Base-by-base conservation (phyloP, 2,329 filamentous ascomycete species). In the Neophaeococcomyces mojaviensis region DNA sequence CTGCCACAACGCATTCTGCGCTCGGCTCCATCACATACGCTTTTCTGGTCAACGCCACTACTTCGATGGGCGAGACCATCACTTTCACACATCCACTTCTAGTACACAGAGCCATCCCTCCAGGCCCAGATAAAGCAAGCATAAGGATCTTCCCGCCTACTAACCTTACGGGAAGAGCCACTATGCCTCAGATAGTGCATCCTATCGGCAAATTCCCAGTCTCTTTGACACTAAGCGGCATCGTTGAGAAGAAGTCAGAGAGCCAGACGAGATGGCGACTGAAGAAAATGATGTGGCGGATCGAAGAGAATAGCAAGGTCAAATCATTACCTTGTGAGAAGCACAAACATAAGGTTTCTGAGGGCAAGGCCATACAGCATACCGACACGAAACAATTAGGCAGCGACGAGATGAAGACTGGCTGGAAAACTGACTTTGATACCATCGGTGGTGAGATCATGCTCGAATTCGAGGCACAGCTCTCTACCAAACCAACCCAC, bases 101-200 rank as follows among this genome's bases (percentile, higher is more conserved):
- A 46, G 77, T 97, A 55, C 83, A 83, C 68, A 86, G 90, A 51
- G 85, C 88, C 28, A 78, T 97, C 20, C 75, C 84, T 44, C 79
- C 86, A 2, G 85, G 88, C 39, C 74, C 78, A 44, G 88, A 94
- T 50, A 90, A 94, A 67, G 83, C 89, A 67, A 94, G 86, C 13
- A 82, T 95, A 52, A 87, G 90, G 60, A 86, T 97, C 60, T 98
- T 98, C 68, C 92, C 90, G 39, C 90, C 92, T 0, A 98, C 92
- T 55, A 92, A 94, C 68, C 82, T 98, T 59, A 89, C 87, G 55
- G 86, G 88, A 48, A 83, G 82, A 59, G 84, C 92, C 52, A 82
- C 87, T 58, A 82, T 94, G 53, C 84, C 84, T 38, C 80, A 86
- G 31, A 79, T 94, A 53, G 82, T 96, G 52, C 84, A 95, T 68